These are phyloP conservation scores for Aspergillus homomorphus DNA, from an alignment of 495 filamentous ascomycete species.

Conservation along the genomic window DNA sequence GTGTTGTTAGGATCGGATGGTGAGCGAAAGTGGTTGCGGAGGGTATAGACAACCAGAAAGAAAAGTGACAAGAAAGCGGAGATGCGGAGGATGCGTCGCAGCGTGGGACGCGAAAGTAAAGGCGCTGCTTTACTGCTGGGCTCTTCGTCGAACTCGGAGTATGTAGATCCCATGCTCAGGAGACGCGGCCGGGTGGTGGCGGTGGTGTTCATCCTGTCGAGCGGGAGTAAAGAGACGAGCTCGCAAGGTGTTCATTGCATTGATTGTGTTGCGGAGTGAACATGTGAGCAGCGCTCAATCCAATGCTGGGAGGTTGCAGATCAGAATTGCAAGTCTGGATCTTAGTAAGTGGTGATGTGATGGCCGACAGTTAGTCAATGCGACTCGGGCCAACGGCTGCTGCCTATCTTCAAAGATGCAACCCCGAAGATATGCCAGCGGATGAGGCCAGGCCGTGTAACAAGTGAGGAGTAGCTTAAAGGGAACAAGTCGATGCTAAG, in stretches of 20 bases:
- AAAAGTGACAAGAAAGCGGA: conserved; percentile 1
- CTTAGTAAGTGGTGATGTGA: neutral
- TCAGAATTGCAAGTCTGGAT: neutral
- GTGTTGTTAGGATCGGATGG: neutral
- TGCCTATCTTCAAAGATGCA: neutral
- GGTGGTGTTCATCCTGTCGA: neutral
- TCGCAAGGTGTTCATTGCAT: neutral
- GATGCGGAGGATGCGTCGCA: conserved; percentile 8
- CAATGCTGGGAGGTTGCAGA: neutral
- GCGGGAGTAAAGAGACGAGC: too few relatives aligned
- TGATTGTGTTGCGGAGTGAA: neutral
- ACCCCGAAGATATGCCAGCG: neutral
- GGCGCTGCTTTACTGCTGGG: neutral
- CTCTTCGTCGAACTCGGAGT: neutral
- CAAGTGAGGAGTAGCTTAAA: neutral
- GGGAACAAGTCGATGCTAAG: neutral
- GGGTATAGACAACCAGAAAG: neutral
- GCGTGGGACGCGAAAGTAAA: neutral
- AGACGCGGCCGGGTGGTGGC: neutral
- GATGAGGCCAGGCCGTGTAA: neutral
- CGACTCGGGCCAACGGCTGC: too few relatives aligned
- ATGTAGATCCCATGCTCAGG: neutral
- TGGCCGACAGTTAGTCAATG: too few relatives aligned
- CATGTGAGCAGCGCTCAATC: too few relatives aligned
- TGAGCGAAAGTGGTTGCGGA: conserved; percentile 4